Conservation (phyloP, 1,284 basidiomycete species). For the Moesziomyces sp. region DNA sequence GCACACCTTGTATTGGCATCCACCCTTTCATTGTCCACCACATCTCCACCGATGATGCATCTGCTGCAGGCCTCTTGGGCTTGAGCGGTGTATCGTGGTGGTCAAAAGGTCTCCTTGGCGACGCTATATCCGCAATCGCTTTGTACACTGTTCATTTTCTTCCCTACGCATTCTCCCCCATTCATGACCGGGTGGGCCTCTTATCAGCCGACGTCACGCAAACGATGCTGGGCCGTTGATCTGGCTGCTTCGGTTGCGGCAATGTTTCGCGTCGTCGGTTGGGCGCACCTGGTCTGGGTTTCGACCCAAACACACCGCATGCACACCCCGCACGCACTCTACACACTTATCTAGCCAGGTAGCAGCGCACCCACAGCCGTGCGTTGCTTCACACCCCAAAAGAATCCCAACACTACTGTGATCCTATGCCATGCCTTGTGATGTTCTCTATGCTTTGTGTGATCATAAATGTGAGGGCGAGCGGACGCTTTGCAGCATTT, state of each 20-base stretch:
- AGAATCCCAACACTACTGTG: neutral
- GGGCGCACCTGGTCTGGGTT: neutral
- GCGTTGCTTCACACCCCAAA: neutral
- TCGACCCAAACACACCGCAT: neutral
- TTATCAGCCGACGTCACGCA: neutral
- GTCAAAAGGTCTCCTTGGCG: neutral
- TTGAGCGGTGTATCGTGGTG: no score
- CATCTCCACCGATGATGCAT: slow-evolving; percentile 3
- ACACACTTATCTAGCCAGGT: neutral
- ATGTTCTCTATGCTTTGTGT: neutral
- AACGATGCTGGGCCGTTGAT: neutral
- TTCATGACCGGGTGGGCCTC: neutral
- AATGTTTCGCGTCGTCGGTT: neutral
- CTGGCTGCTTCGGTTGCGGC: neutral
- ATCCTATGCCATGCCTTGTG: neutral
- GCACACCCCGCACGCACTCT: neutral
- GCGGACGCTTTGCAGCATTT: neutral
- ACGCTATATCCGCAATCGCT: neutral
- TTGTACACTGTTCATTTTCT: neutral
- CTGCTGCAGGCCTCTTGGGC: neutral
- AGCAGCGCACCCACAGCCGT: neutral
- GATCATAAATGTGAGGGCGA: no score
- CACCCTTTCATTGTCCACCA: neutral
- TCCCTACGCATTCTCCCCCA: neutral
- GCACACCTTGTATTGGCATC: slow-evolving; percentile 13